phyloP scores from a whole-genome alignment of 2,329 filamentous ascomycete genomes.

The Colletotrichum siamense region DNA sequence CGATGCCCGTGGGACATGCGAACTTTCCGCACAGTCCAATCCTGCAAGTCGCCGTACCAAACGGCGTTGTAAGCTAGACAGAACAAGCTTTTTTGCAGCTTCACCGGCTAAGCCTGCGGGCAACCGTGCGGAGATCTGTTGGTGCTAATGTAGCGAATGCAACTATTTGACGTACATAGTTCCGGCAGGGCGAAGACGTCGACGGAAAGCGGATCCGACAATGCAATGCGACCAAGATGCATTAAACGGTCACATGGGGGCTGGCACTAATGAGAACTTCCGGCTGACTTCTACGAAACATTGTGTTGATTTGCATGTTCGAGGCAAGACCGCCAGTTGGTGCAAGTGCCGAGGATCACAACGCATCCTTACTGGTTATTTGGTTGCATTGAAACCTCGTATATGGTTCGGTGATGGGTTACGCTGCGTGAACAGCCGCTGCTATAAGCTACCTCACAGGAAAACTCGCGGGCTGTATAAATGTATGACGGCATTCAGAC shows the following conservation, averaged over 20 bases:
- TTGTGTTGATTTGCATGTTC: not conserved
- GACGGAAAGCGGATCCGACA: not conserved
- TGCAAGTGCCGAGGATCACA: not conserved
- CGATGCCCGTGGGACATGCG: not conserved
- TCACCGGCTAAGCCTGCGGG: not conserved
- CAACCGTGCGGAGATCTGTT: slow-evolving; percentile 7
- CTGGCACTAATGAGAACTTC: not conserved
- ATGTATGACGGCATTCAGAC: slow-evolving; percentile 3
- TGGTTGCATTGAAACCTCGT: not conserved
- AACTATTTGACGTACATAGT: not conserved
- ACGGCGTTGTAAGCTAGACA: not conserved
- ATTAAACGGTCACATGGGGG: too few relatives aligned
- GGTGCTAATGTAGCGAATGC: not conserved
- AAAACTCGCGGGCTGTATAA: not conserved
- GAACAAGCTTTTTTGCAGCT: not conserved
- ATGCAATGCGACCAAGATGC: not conserved
- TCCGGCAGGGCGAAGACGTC: not conserved
- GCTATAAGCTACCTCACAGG: not conserved
- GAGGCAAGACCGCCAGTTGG: not conserved
- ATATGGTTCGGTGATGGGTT: not conserved
- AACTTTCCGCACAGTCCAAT: not conserved
- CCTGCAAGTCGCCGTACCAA: not conserved
- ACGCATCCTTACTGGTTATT: not conserved
- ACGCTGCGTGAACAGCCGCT: not conserved
- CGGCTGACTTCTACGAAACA: not conserved